Evolutionary conservation across 2,329 filamentous ascomycete species (phyloP).

Genomic region (Alternaria arborescens): DNA sequence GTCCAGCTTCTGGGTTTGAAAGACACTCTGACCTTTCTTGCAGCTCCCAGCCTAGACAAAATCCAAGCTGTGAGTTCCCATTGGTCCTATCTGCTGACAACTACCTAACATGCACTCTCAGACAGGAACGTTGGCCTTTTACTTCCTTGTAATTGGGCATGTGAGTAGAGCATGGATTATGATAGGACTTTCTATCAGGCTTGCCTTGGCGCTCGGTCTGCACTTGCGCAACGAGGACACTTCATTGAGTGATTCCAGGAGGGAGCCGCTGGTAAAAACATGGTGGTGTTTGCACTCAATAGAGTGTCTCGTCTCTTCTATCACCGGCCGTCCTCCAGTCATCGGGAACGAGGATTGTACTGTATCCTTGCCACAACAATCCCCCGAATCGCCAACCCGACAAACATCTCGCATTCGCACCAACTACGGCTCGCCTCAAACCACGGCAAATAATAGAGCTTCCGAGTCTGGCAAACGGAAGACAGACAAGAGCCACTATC

Average conservation of each 20-base stretch:
- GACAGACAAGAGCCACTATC: slow-evolving; percentile 11
- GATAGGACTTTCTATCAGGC: slow-evolving; percentile 49
- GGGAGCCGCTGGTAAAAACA: slow-evolving; percentile 47
- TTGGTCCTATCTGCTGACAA: slow-evolving; percentile 20
- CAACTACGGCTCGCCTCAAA: slow-evolving; percentile 7
- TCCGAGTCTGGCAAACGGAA: neutral
- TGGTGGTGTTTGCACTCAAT: slow-evolving; percentile 54
- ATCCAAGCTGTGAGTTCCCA: slow-evolving; percentile 48
- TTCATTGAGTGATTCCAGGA: slow-evolving; percentile 26
- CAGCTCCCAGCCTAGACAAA: slow-evolving; percentile 47
- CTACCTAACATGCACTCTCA: slow-evolving; percentile 9
- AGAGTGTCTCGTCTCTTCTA: slow-evolving; percentile 49
- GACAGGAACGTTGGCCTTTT: slow-evolving; percentile 37
- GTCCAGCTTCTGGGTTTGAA: slow-evolving; percentile 34
- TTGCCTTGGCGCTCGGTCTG: slow-evolving; percentile 49
- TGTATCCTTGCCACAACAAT: slow-evolving; percentile 33
- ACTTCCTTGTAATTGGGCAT: slow-evolving; percentile 39
- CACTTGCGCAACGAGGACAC: slow-evolving; percentile 50
- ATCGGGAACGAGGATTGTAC: slow-evolving; percentile 47
- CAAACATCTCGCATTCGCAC: slow-evolving; percentile 7
- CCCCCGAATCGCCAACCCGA: neutral
- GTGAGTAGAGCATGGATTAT: slow-evolving; percentile 47
- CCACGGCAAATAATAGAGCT: neutral
- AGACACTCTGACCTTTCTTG: slow-evolving; percentile 28
- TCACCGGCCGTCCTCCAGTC: slow-evolving; percentile 52